Evolutionary conservation across 768 basidiomycete species (phyloP), one percentile per base, ranked within the genome.

Genomic region (Daedalea quercina): DNA sequence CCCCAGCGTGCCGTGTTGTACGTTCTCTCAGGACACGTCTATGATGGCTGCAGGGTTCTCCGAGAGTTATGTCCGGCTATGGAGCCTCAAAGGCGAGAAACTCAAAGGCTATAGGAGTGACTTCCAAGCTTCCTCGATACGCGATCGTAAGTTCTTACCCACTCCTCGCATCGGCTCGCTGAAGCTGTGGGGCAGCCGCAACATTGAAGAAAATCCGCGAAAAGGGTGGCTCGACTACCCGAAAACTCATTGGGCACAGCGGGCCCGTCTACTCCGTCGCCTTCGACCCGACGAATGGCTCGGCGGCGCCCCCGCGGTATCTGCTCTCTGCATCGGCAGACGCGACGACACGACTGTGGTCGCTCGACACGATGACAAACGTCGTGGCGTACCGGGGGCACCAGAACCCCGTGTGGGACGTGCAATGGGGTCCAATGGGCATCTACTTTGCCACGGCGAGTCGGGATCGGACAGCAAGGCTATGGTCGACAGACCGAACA

Each of bases 371-470:
- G 0, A 83, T 93, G 78, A 81, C 89, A 15, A 96, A 96, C 61
- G 71, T 98, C 9, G 94, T 94, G 19, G 94, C 87, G 6, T 99
- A 94, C 65, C 80, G 93, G 31, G 95, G 96, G 0, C 96, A 99
- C 61, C 87, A 94, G 65, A 94, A 96, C 67, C 94, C 96, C 0
- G 85, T 99, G 0, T 99, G 96, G 96, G 96, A 98, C 61, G 94
- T 95, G 12, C 87, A 97, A 65, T 99, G 96, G 96, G 94, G 91
- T 63, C 95, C 96, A 9, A 85, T 92, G 76, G 94, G 96, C 3
- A 82, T 94, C n/a, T 97, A 99, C 71, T 99, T 99, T 67, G 95
- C 96, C 7, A 95, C 90, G 17, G 94, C 83, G 17, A 94, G 94
- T 61, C 75, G 96, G 50, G 96, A 99, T 68, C 75, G 91, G 54